These are phyloP conservation scores for Capronia epimyces DNA, from an alignment of 2,329 filamentous ascomycete genomes.

Conservation along the genomic window DNA sequence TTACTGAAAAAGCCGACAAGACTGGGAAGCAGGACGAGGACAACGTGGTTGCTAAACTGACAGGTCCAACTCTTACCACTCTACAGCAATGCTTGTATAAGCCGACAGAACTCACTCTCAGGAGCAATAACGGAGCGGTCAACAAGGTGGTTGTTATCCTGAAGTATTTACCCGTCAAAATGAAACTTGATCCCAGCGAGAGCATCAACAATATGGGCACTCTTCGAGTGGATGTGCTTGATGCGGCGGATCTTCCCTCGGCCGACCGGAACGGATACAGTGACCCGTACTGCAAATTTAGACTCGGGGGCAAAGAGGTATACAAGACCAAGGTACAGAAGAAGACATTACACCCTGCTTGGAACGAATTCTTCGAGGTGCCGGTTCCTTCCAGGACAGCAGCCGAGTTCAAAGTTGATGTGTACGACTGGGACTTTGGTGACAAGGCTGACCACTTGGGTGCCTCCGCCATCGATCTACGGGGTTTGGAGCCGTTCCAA, in stretches of 20 bases:
- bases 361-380: constrained; percentile 95
- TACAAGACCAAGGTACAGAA: constrained; percentile 95
- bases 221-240: constrained; percentile 85
- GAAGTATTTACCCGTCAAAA: constrained; percentile 90
- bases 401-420: constrained; percentile 73
- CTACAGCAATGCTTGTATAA: constrained; percentile 89
- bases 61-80: constrained; percentile 78
- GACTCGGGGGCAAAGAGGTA: constrained; percentile 79
- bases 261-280: constrained; percentile 95
- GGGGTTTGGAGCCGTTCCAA: constrained; percentile 76
- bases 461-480: constrained; percentile 66
- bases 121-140: constrained; percentile 66
- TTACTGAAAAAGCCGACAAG: constrained; percentile 73
- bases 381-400: constrained; percentile 76
- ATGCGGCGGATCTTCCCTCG: constrained; percentile 79
- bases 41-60: constrained; percentile 74
- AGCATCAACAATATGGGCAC: constrained; percentile 99
- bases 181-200: constrained; percentile 88
- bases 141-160: constrained; percentile 84
- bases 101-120: constrained; percentile 74
- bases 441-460: constrained; percentile 92
- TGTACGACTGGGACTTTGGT: constrained; percentile 95
- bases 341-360: constrained; percentile 89
- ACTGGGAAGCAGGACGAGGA: constrained; percentile 62
- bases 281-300: constrained; percentile 94